Base-by-base conservation (phyloP, 2,329 filamentous ascomycete species). In the Claviceps maximensis region DNA sequence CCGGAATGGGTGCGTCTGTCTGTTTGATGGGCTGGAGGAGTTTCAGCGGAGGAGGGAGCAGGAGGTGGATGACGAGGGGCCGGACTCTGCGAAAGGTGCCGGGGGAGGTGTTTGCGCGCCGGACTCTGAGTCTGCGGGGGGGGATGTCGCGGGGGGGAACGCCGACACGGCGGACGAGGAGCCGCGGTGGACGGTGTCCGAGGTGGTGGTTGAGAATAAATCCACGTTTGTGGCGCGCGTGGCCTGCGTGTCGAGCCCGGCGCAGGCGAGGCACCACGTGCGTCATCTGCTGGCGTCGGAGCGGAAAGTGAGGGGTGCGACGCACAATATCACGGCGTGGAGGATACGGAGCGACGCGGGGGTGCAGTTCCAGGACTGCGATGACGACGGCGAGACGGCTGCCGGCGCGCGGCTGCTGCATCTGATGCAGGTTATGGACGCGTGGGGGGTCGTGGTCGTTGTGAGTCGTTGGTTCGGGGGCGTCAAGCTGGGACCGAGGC, bases 381-480 rank as follows among this genome's bases (percentile, higher is more conserved):
- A 98, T 62, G 93, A 98, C 62, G 93, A 98, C 66, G 93, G 93
- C 2, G 93, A 98, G 75, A 87, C 87, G 27, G 93, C 93, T 6
- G 93, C 93, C 0, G 93, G 93, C 0, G 83, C 86, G 0, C 77
- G 93, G 44, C 69, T 98, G 63, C 69, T 97, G 55, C 89, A 95
- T 70, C 73, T 98, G 31, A 85, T 98, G 83, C 89, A 96, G 72
- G 71, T 95, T 56, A 96, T 96, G 87, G 87, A 90, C 63, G 76
- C 94, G 12, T 96, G 90, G 89, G 81, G 94, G 67, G 84, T 86
- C 17, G 84, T 97, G 73, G 89, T 98, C 0, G 85, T 98, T 3
- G 91, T 98, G 29, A 89, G 87, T 41, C 74, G 93, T 57, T 98
- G 93, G 93, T 98, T 95, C 68, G 93, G 93, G 4, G 93, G 93